Percentiles rank a stretch among this genome's conserved stretches.
Evolutionary conservation across 108 stramenopile genomes (phyloP).

Genomic region (Stephanodiscus minutulus): DNA sequence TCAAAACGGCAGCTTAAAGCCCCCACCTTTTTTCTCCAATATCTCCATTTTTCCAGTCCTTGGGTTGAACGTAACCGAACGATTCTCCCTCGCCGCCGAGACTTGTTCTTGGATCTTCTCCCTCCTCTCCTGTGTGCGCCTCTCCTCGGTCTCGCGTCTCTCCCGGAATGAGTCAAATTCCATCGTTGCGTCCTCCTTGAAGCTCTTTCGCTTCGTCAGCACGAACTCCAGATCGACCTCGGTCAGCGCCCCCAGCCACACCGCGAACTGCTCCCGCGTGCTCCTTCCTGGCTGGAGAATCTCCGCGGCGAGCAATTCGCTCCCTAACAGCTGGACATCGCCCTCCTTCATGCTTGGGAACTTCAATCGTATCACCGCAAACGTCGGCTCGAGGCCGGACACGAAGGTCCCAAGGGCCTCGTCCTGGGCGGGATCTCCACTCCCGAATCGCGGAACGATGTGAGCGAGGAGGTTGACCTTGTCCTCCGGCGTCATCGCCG

Average conservation of each 20-base stretch:
- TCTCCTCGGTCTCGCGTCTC: slow-evolving; percentile 48
- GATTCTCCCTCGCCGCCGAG: slow-evolving; percentile 62
- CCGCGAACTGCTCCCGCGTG: slow-evolving; percentile 75
- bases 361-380: slow-evolving; percentile 63
- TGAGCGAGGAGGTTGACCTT: slow-evolving; percentile 86
- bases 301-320: slow-evolving; percentile 79
- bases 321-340: slow-evolving; percentile 78
- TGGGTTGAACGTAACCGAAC: slow-evolving; percentile 77
- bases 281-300: slow-evolving; percentile 67
- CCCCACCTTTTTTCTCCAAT: slow-evolving; percentile 32
- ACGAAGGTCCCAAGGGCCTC: slow-evolving; percentile 71
- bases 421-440: slow-evolving; percentile 68
- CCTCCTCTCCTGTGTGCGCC: slow-evolving; percentile 51
- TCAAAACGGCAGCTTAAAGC: slow-evolving; percentile 37
- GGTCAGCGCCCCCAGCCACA: slow-evolving; percentile 76
- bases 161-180: slow-evolving; percentile 57
- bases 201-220: slow-evolving; percentile 64
- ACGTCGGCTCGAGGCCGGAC: slow-evolving; percentile 75
- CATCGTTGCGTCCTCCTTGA: slow-evolving; percentile 54
- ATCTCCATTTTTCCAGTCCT: slow-evolving; percentile 70
- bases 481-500: slow-evolving; percentile 79
- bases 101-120: slow-evolving; percentile 66
- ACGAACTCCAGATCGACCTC: slow-evolving; percentile 70
- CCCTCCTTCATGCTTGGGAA: slow-evolving; percentile 66
- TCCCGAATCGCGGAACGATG: slow-evolving; percentile 84